Conservation (phyloP, 441 rosid species). For the Viola pubescens region DNA sequence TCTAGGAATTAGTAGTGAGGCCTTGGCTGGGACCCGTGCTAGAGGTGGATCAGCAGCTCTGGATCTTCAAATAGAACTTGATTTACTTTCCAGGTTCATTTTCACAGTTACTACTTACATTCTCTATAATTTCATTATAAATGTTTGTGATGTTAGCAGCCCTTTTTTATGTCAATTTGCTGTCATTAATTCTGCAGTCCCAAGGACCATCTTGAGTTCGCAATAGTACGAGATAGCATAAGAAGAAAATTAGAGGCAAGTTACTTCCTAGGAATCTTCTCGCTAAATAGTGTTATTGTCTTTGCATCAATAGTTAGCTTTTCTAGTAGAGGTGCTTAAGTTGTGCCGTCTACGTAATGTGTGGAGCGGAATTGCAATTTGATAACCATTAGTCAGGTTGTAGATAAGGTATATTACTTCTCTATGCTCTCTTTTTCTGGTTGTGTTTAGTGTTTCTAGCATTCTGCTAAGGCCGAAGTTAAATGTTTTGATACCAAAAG, state of each 20-base stretch:
- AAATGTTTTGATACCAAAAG: no score
- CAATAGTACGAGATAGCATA: slow-evolving; percentile 84
- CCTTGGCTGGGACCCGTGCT: slow-evolving; percentile 91
- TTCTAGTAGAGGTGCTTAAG: no score
- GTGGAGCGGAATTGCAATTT: no score
- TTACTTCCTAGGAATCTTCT: slow-evolving; percentile 14
- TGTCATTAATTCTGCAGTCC: slow-evolving; percentile 39
- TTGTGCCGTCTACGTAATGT: no score
- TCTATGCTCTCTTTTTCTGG: no score
- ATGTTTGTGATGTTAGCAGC: not conserved
- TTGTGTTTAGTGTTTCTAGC: no score
- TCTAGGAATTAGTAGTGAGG: slow-evolving; percentile 73
- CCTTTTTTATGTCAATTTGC: not conserved
- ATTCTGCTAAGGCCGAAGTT: no score
- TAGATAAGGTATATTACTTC: no score
- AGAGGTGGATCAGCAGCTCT: slow-evolving; percentile 50
- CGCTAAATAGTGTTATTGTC: not conserved
- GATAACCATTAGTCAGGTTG: no score
- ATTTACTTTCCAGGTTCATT: slow-evolving; percentile 66
- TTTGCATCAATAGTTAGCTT: not conserved
- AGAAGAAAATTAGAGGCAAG: slow-evolving; percentile 69
- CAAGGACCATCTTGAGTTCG: slow-evolving; percentile 84
- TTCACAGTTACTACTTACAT: not conserved
- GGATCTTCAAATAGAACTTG: slow-evolving; percentile 76
- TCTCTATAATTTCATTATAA: not conserved